Conservation (phyloP, 1,284 basidiomycete species). For the Hortiboletus rubellus region DNA sequence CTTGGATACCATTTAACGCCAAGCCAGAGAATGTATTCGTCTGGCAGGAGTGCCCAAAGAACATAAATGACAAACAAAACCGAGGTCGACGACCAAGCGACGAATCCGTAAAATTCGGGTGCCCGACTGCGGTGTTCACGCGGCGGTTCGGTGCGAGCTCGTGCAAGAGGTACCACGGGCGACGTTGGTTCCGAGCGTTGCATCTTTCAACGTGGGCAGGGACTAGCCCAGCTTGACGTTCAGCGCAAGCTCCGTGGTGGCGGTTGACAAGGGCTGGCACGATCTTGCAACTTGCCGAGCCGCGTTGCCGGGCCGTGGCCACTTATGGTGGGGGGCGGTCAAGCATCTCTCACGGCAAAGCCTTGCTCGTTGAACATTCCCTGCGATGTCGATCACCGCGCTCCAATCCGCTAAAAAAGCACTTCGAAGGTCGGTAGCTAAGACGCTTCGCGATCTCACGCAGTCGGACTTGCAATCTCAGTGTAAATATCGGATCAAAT, state of each 20-base stretch:
- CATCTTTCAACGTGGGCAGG: not conserved
- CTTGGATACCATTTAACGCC: conserved; percentile 88
- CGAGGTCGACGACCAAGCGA: conserved; percentile 78
- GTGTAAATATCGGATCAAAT: conserved; percentile 42
- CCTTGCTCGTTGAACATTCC: too few relatives aligned
- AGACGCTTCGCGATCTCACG: conserved; percentile 45
- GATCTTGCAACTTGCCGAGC: conserved; percentile 5
- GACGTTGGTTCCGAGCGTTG: conserved; percentile 42
- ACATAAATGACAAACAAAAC: conserved; percentile 71
- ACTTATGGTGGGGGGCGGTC: not conserved
- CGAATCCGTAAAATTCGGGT: conserved; percentile 86
- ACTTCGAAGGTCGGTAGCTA: conserved; percentile 50
- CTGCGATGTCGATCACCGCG: conserved; percentile 33
- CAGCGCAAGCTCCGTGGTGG: conserved; percentile 27
- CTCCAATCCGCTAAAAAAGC: conserved; percentile 47
- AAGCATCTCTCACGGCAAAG: not conserved
- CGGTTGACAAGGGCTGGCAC: not conserved
- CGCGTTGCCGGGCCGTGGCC: conserved; percentile 8
- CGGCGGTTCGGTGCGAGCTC: conserved; percentile 45
- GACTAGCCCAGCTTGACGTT: conserved; percentile 2
- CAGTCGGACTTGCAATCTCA: conserved; percentile 53
- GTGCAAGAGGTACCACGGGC: conserved; percentile 54
- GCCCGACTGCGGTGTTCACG: conserved; percentile 57
- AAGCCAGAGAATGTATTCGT: conserved; percentile 55
- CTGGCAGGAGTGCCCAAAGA: conserved; percentile 62